phyloP scores from a whole-genome alignment of 2,329 filamentous ascomycete genomes.

The Thelonectria discophora region DNA sequence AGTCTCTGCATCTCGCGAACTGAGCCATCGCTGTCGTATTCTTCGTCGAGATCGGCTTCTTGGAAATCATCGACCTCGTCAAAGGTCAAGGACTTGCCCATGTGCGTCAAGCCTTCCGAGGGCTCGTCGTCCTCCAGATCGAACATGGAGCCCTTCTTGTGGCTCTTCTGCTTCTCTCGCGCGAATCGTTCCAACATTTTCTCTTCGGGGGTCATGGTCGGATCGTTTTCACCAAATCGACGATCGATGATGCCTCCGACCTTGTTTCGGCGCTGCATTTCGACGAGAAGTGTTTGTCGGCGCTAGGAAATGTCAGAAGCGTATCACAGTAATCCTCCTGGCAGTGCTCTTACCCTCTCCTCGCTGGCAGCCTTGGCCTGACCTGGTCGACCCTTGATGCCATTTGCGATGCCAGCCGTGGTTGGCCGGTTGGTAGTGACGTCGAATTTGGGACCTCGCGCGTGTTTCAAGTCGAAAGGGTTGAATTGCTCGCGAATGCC shows the following conservation, averaged over 20 bases:
- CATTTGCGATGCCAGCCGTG: conserved; percentile 61
- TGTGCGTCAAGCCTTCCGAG: conserved; percentile 78
- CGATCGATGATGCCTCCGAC: conserved; percentile 92
- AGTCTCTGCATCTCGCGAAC: conserved; percentile 63
- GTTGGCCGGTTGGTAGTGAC: conserved; percentile 74
- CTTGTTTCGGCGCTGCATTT: conserved; percentile 90
- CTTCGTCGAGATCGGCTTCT: conserved; percentile 73
- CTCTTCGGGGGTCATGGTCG: conserved; percentile 91
- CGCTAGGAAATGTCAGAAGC: conserved; percentile 58
- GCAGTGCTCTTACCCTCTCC: conserved; percentile 69
- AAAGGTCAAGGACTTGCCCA: conserved; percentile 77
- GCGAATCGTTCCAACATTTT: conserved; percentile 92
- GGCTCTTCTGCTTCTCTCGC: conserved; percentile 80
- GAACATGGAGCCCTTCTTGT: conserved; percentile 83
- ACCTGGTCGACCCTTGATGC: conserved; percentile 78
- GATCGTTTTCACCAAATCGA: conserved; percentile 95
- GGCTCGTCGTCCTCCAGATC: conserved; percentile 83
- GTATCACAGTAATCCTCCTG: not conserved
- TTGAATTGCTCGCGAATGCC: conserved; percentile 96
- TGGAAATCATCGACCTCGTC: conserved; percentile 78
- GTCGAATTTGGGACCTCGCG: conserved; percentile 83
- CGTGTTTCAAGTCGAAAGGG: conserved; percentile 92
- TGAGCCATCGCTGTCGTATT: conserved; percentile 65
- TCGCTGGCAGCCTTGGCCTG: conserved; percentile 87
- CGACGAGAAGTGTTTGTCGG: conserved; percentile 83